phyloP scores from a whole-genome alignment of 2,329 filamentous ascomycete genomes.

The Aspergillus caelatus region DNA sequence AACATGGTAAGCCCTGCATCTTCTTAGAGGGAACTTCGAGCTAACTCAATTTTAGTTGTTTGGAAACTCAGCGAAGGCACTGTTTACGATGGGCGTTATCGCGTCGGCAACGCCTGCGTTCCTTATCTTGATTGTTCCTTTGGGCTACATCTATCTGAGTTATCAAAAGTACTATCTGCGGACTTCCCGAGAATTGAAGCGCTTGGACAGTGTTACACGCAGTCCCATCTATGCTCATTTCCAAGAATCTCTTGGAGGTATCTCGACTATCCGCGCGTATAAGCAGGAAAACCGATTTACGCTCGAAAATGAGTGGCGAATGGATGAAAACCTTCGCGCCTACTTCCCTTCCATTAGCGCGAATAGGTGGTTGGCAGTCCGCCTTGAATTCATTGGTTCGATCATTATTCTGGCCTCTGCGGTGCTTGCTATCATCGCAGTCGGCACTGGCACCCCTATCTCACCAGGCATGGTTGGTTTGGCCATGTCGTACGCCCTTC shows the following conservation, averaged over 20 bases:
- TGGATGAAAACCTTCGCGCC: slow-evolving; percentile 90
- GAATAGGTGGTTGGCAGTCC: slow-evolving; percentile 90
- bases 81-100: slow-evolving; percentile 86
- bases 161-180: slow-evolving; percentile 97
- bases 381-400: slow-evolving; percentile 92
- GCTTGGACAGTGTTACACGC: slow-evolving; percentile 90
- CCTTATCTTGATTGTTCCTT: slow-evolving; percentile 75
- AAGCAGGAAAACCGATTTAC: slow-evolving; percentile 84
- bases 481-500: slow-evolving; percentile 93
- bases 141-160: slow-evolving; percentile 80
- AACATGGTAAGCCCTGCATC: slow-evolving; percentile 68
- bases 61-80: slow-evolving; percentile 71
- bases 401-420: slow-evolving; percentile 89
- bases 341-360: slow-evolving; percentile 97
- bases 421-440: slow-evolving; percentile 77
- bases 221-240: slow-evolving; percentile 98
- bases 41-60: slow-evolving; percentile 57
- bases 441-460: slow-evolving; percentile 67
- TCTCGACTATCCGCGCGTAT: slow-evolving; percentile 94
- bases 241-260: slow-evolving; percentile 91
- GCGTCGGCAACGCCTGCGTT: slow-evolving; percentile 80
- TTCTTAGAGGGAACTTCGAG: not conserved
- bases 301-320: slow-evolving; percentile 94
- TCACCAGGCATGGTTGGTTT: slow-evolving; percentile 81
- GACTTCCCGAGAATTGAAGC: slow-evolving; percentile 93